A percentile compares a stretch with the other conserved stretches of the same genome.
These are phyloP conservation scores for Torrubiella hemipterigena DNA, from an alignment of 2,329 filamentous ascomycete species.

Conservation along the genomic window DNA sequence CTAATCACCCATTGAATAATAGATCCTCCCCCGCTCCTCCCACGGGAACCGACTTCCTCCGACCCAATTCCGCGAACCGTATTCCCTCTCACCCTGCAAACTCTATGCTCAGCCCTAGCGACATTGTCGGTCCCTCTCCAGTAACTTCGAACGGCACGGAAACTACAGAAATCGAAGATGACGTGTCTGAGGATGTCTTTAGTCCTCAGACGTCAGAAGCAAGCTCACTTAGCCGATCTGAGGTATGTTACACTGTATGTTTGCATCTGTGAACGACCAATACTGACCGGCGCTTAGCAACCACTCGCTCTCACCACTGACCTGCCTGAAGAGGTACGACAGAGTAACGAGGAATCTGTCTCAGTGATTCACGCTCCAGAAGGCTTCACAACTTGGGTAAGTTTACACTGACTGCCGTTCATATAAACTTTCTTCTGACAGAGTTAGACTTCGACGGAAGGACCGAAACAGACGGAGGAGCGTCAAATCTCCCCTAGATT, in stretches of 20 bases:
- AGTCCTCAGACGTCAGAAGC: no score
- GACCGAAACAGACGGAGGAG: no score
- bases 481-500: no score
- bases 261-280: no score
- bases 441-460: constrained; percentile 30
- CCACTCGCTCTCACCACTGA: constrained; percentile 43
- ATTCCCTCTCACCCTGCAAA: constrained; percentile 40
- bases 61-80: constrained; percentile 36
- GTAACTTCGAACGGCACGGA: constrained; percentile 79
- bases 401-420: constrained; percentile 12
- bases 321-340: constrained; percentile 43
- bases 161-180: constrained; percentile 75
- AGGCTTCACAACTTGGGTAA: constrained; percentile 70
- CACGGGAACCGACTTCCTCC: constrained; percentile 35
- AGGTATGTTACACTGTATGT: constrained; percentile 17
- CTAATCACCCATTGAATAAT: constrained; percentile 1
- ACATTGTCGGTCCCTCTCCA: constrained; percentile 68
- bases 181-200: constrained; percentile 51
- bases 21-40: constrained; percentile 20
- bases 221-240: constrained; percentile 22
- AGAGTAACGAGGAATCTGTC: constrained; percentile 63
- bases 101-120: constrained; percentile 49
- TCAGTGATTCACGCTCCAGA: constrained; percentile 88
- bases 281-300: no score
- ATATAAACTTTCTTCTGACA: constrained; percentile 9